Percentiles rank a stretch among this genome's conserved stretches.
These are phyloP conservation scores for Microthyrium microscopicum DNA, from an alignment of 2,329 filamentous ascomycete species.

Conservation along the genomic window DNA sequence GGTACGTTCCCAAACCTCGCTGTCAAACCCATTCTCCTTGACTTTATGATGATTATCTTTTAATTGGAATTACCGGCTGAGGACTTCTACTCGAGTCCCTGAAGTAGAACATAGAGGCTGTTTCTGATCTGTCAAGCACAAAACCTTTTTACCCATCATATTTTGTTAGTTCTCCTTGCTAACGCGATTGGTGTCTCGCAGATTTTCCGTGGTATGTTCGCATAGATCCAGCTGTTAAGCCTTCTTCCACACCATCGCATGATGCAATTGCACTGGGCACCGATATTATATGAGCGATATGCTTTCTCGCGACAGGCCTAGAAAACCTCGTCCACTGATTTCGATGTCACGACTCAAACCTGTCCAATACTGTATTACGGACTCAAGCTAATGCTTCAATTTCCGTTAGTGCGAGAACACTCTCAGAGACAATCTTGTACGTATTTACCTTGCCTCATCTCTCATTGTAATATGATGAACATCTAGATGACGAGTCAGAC, in stretches of 20 bases:
- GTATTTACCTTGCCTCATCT: constrained; percentile 11
- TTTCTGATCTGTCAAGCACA: constrained; percentile 23
- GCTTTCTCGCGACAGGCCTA: constrained; percentile 94
- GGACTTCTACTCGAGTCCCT: constrained; percentile 19
- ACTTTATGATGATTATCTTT: too few species aligned
- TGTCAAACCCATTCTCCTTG: not conserved
- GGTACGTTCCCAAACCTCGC: not conserved
- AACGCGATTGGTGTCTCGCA: too few species aligned
- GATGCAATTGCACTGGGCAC: constrained; percentile 99
- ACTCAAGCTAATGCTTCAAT: too few species aligned
- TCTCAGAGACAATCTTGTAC: too few species aligned
- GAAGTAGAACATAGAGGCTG: constrained; percentile 24
- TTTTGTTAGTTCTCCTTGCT: constrained; percentile 8
- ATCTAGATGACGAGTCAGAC: constrained; percentile 69
- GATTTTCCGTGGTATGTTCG: too few species aligned
- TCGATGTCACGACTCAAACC: constrained; percentile 4
- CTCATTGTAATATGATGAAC: constrained; percentile 28
- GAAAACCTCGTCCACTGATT: constrained; percentile 99
- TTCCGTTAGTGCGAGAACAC: too few species aligned
- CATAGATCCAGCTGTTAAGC: constrained; percentile 9
- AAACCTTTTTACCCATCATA: constrained; percentile 9
- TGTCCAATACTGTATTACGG: too few species aligned
- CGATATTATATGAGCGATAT: constrained; percentile 73
- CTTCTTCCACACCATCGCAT: constrained; percentile 22
- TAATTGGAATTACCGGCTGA: constrained; percentile 26